phyloP scores from a whole-genome alignment of 1,139 yeast species.

The Geotrichum fermentans region DNA sequence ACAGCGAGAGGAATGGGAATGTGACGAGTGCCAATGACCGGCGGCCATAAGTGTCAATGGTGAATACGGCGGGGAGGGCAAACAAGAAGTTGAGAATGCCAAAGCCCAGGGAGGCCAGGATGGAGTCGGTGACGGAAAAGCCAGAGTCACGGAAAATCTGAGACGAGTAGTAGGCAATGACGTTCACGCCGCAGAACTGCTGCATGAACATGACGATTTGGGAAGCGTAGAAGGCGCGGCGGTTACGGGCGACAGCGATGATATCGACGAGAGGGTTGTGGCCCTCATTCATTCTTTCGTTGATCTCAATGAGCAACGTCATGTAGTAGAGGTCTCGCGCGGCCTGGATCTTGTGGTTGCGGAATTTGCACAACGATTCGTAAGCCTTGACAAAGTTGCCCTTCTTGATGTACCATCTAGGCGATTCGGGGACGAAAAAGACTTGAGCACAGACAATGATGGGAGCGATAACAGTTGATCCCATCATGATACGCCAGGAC shows the following conservation, averaged over 20 bases:
- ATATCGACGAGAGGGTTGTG: slow-evolving; percentile 44
- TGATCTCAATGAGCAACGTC: slow-evolving; percentile 60
- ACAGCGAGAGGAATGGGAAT: slow-evolving; percentile 68
- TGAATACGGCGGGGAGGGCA: slow-evolving; percentile 78
- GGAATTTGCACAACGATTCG: slow-evolving; percentile 47
- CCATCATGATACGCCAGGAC: slow-evolving; percentile 79
- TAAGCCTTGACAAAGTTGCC: slow-evolving; percentile 55
- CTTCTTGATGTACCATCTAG: slow-evolving; percentile 75
- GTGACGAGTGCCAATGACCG: slow-evolving; percentile 63
- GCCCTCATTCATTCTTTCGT: slow-evolving; percentile 48
- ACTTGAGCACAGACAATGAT: slow-evolving; percentile 61
- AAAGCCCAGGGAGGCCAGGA: slow-evolving; percentile 81
- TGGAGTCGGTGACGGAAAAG: slow-evolving; percentile 55
- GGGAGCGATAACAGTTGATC: slow-evolving; percentile 73
- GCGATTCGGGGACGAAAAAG: slow-evolving; percentile 70
- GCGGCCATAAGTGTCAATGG: slow-evolving; percentile 78
- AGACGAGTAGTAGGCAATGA: slow-evolving; percentile 63
- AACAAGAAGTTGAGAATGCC: slow-evolving; percentile 77
- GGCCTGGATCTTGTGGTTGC: slow-evolving; percentile 55
- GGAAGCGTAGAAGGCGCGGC: slow-evolving; percentile 77
- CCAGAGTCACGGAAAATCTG: slow-evolving; percentile 67
- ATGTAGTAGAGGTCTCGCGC: slow-evolving; percentile 77
- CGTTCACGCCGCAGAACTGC: slow-evolving; percentile 89
- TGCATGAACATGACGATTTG: slow-evolving; percentile 86
- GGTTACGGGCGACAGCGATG: slow-evolving; percentile 64